Conservation (phyloP, 1,139 yeast species). For the Geotrichum macrosporum region DNA sequence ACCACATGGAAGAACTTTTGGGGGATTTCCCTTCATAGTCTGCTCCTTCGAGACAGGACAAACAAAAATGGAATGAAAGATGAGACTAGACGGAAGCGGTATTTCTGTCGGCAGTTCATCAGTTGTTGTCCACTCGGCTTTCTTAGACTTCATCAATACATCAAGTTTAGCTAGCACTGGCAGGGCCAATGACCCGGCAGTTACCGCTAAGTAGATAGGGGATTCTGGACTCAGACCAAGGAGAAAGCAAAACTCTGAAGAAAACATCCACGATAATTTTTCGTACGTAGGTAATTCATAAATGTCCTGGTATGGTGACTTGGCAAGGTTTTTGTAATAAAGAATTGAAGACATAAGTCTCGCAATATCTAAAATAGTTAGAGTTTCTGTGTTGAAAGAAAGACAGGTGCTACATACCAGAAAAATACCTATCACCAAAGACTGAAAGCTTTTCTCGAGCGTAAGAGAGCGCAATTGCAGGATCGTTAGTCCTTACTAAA, state of each 20-base stretch:
- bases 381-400: neutral
- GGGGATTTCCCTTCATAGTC: slow-evolving; percentile 55
- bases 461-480: slow-evolving; percentile 47
- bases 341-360: slow-evolving; percentile 52
- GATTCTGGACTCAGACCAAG: slow-evolving; percentile 66
- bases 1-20: slow-evolving; percentile 60
- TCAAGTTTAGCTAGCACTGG: slow-evolving; percentile 69
- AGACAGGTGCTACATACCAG: neutral
- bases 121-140: slow-evolving; percentile 53
- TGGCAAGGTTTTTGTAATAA: slow-evolving; percentile 37
- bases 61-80: slow-evolving; percentile 79
- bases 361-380: slow-evolving; percentile 44
- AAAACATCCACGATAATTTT: slow-evolving; percentile 50
- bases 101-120: slow-evolving; percentile 60
- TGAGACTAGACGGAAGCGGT: slow-evolving; percentile 48
- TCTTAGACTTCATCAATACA: slow-evolving; percentile 45
- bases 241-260: slow-evolving; percentile 62
- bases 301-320: slow-evolving; percentile 43
- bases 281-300: slow-evolving; percentile 39
- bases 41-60: slow-evolving; percentile 92
- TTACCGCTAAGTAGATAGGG: slow-evolving; percentile 59
- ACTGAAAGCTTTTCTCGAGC: slow-evolving; percentile 51
- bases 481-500: slow-evolving; percentile 32
- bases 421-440: slow-evolving; percentile 42
- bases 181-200: slow-evolving; percentile 68